phyloP scores from a whole-genome alignment of 1,284 basidiomycete species.

The Heliocybe sulcata region DNA sequence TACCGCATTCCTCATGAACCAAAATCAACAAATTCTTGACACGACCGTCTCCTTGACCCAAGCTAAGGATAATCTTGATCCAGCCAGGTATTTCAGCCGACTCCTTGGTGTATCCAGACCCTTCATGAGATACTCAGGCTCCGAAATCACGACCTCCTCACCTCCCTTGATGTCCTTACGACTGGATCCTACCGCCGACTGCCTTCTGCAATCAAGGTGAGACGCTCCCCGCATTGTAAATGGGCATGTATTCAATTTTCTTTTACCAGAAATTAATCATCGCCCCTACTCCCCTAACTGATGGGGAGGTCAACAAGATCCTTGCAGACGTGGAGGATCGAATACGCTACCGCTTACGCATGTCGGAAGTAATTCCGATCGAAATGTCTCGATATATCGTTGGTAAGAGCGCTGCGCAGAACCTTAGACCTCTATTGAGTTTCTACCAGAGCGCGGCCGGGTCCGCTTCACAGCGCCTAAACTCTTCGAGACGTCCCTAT shows the following conservation, averaged over 20 bases:
- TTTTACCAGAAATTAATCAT: conserved; percentile 55
- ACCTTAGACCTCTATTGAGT: neutral
- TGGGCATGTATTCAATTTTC: neutral
- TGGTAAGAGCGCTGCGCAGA: conserved; percentile 31
- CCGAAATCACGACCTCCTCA: conserved; percentile 85
- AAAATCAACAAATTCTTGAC: conserved; percentile 77
- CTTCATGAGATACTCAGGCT: conserved; percentile 37
- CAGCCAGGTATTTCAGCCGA: conserved; percentile 44
- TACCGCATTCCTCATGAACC: conserved; percentile 75
- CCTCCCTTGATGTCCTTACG: conserved; percentile 80
- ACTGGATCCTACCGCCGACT: conserved; percentile 78
- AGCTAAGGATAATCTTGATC: conserved; percentile 60
- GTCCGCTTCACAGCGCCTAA: conserved; percentile 68
- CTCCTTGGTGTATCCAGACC: neutral
- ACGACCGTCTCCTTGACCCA: conserved; percentile 58
- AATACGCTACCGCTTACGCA: conserved; percentile 70
- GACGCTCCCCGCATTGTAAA: conserved; percentile 6
- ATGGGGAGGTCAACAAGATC: conserved; percentile 58
- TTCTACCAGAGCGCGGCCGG: conserved; percentile 56
- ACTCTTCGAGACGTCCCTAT: conserved; percentile 74
- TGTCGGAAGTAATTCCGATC: conserved; percentile 66
- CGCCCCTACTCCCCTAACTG: conserved; percentile 57
- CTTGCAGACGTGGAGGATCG: conserved; percentile 68
- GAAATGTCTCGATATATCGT: conserved; percentile 73
- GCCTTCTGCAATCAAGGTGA: conserved; percentile 71